Base-by-base conservation (phyloP, 306 rosid species). In the Crotalaria pallida region DNA sequence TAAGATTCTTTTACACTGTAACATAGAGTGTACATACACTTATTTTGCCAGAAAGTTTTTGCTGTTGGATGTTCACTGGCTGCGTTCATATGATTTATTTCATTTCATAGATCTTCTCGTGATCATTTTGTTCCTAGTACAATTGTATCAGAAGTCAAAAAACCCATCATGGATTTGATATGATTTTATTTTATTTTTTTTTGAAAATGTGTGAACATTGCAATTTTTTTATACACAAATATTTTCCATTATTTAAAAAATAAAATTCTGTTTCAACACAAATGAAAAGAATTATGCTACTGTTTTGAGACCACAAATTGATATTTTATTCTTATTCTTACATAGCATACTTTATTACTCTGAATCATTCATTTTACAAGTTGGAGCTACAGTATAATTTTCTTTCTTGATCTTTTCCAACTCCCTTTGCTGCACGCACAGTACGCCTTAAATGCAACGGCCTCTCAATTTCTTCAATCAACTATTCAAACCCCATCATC, bases 361-460 rank as follows among this genome's bases (percentile, higher is more conserved):
- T 51, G 74, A 7, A 21, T 67, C 56, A 34, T 77, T 61, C 77
- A 49, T 70, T 77, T 76, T 60, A 38, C 45, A 34, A 47, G 15
- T 27, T 61, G 40, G 36, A 2, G 56, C 60, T 44, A 61, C 59
- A 77, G 69, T 70, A 44, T n/a, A n/a, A n/a, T n/a, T n/a, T n/a
- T 65, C 61, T 57, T 15, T n/a, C n/a, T n/a, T 61, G 61, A 70
- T 26, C 55, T 34, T 73, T 65, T 60, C 59, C 69, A 67, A 67
- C 58, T 67, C 71, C 68, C 62, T 66, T 73, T 73, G 47, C 61
- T 11, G 70, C 29, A 58, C 68, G 74, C 79, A 79, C 79, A 70
- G 82, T 65, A 58, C 73, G 81, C 69, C 83, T 74, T 85, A 78
- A 83, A 85, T 83, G 85, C 85, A 73, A 73, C 43, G 67, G 83